These are phyloP conservation scores for Kurtzmaniella quercitrusa DNA, from an alignment of 1,139 yeast species.

Conservation along the genomic window DNA sequence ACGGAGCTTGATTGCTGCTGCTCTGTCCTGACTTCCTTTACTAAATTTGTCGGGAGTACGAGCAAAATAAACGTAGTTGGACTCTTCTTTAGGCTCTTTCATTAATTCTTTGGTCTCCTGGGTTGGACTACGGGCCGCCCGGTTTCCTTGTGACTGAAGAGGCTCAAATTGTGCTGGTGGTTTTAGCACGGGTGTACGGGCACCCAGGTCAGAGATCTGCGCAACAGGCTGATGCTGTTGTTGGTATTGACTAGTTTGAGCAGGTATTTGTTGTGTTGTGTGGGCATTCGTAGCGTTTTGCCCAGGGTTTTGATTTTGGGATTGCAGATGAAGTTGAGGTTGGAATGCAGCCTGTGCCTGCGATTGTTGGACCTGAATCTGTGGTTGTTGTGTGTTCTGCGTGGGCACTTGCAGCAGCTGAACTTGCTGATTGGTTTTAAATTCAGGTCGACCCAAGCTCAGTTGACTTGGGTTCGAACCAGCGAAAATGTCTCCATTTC, in stretches of 20 bases:
- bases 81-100: not conserved
- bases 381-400: constrained; percentile 6
- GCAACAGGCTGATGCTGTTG: not conserved
- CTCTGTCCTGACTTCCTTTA: constrained; percentile 65
- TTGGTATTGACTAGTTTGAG: too few relatives aligned
- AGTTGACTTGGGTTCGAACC: constrained; percentile 5
- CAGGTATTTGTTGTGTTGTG: too few relatives aligned
- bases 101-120: constrained; percentile 4
- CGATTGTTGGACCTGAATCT: constrained; percentile 4
- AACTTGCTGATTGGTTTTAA: constrained; percentile 9
- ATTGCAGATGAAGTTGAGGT: not conserved
- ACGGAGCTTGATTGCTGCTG: constrained; percentile 67
- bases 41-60: constrained; percentile 79
- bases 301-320: not conserved
- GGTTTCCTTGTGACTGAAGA: not conserved
- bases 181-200: not conserved
- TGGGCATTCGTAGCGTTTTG: not conserved
- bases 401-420: constrained; percentile 6
- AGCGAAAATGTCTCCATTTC: constrained; percentile 4
- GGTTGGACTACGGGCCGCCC: constrained; percentile 5
- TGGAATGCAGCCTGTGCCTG: not conserved
- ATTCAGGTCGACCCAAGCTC: constrained; percentile 8
- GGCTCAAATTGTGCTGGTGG: not conserved
- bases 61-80: constrained; percentile 67
- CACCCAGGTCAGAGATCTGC: not conserved